Base-by-base conservation (phyloP, 495 filamentous ascomycete species). In the Aspergillus saccharolyticus region DNA sequence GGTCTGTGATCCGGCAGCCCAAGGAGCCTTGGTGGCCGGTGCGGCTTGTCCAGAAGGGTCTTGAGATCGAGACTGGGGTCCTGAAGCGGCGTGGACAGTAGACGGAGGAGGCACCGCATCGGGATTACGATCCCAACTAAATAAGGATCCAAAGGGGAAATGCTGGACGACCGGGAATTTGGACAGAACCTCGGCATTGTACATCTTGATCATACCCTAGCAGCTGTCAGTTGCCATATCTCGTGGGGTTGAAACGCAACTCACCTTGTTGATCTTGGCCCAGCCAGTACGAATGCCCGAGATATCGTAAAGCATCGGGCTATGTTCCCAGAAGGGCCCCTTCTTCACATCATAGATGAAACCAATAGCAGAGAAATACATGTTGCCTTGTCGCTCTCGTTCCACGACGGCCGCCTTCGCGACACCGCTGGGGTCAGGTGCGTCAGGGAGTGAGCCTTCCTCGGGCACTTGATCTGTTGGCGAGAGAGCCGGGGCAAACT, bases 261-360 rank as follows among this genome's bases (percentile, higher is more conserved):
- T 55, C 67, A 88, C 88, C 82, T 97, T 97, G 70, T 97, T 97
- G 60, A 99, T 96, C 75, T 99, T 99, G 22, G 86, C 94, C 94
- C 94, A 99, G 30, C 94, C 95, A 53, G 87, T 82, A 56, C 80
- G 83, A 55, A 99, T 84, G 17, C 94, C 94, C 4, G 88, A 93
- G 30, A 99, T 91, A 72, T 99, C 95, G 66, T 85, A 99, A 17
- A 99, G 78, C 66, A 96, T 92, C 2, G 91, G 95, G 56, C 89
- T 95, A 66, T 99, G 94, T 63, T 97, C 94, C 95, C 94, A 97
- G 71, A 99, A 99, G 1, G 95, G 94, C 0, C 94, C 94, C 53
- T 78, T 90, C 70, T 99, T 99, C 52, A 99, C 94, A 74, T 97
- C 95, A 68, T 96, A 88, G 66, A 99, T 97, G 74, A 99, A 99